Evolutionary conservation across 116 monocot species (phyloP).

Genomic region (Phalaenopsis hybrid): DNA sequence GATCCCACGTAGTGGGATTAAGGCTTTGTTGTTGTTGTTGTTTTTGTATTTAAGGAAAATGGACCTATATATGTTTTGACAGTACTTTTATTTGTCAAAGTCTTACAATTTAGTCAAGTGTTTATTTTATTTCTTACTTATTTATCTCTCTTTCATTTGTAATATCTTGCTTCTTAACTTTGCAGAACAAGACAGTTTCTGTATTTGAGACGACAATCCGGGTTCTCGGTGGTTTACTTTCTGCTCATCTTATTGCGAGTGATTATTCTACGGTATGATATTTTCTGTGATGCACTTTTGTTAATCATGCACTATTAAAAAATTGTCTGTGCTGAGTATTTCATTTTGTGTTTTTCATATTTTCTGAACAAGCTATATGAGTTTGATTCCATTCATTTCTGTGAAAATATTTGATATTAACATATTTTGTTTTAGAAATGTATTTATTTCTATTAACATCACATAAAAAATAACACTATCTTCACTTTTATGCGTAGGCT

Average conservation of each 20-base stretch:
- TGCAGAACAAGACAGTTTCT: conserved; percentile 94
- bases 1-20: too few species aligned
- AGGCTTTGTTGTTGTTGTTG: too few species aligned
- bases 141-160: neutral
- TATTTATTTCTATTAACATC: neutral
- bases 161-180: neutral
- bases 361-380: neutral
- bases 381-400: neutral
- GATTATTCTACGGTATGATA: conserved; percentile 84
- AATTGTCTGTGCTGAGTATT: neutral
- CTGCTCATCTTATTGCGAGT: conserved; percentile 97
- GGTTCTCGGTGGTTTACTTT: conserved; percentile 86
- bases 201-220: too few species aligned
- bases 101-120: neutral
- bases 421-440: neutral
- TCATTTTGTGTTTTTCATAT: neutral
- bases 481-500: too few species aligned
- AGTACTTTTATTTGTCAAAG: neutral
- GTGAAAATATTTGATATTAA: neutral
- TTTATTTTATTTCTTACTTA: neutral
- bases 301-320: neutral
- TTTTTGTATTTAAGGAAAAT: neutral
- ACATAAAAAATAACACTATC: too few species aligned
- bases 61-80: neutral
- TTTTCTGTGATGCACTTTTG: neutral